Base-by-base conservation (phyloP, 768 basidiomycete species). In the Xerocomellus chrysenteron region DNA sequence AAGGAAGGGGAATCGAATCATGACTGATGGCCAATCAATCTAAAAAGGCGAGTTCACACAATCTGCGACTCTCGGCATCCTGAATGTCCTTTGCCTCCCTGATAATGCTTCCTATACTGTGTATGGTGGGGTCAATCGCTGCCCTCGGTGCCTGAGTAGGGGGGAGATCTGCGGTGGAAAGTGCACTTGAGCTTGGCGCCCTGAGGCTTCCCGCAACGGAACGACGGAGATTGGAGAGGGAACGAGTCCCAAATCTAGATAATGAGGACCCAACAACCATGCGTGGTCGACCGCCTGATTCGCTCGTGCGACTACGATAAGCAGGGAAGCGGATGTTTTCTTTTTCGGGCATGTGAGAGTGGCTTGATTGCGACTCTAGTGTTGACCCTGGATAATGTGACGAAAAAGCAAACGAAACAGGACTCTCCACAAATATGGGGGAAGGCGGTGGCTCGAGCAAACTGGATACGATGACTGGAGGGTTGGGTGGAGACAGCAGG, bases 1-100 rank as follows among this genome's bases (percentile, higher is more conserved):
- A 45, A 54, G 13, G 36, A 33, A 42, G 36, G 21, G 1, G 46
- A 43, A 52, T 26, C 44, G 26, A 33, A 54, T 2, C 7, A 13
- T 26, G 32, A 33, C 24, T 5, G 43, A 59, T 43, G 52, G 41
- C 21, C 50, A 32, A 56, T 72, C 69, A 72, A 59, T 73, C 60
- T 65, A 87, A 71, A 66, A 90, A 91, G 52, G 87, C 87, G 64
- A 88, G 67, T 74, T 91, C 88, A 43, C 84, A 83, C 76, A 89
- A 73, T 68, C 86, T 74, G 70, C 87, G 74, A 59, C 77, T 79
- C 75, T 91, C 88, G 12, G 82, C 85, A 58, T 91, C 87, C 66
- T 81, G 74, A 40, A 90, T 88, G 40, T 69, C 72, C 47, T 64
- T 76, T 52, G 81, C 73, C 72, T 84, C 78, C 35, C 75, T 49